A percentile compares a stretch with the other conserved stretches of the same genome.
Evolutionary conservation across 768 basidiomycete genomes (phyloP).

Genomic region (Mycena amicta): DNA sequence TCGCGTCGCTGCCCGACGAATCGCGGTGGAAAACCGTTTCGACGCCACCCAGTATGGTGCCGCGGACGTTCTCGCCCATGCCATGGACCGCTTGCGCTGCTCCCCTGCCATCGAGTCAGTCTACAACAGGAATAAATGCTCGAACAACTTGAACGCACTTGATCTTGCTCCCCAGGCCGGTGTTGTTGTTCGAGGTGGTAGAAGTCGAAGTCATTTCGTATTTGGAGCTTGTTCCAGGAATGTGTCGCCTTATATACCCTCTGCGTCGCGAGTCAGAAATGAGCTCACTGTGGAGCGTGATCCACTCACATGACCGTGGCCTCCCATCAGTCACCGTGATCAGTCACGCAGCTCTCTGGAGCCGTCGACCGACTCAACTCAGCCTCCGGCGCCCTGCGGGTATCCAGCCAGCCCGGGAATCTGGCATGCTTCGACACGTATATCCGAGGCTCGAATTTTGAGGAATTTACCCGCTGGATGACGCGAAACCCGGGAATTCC

Average conservation of each 20-base stretch:
- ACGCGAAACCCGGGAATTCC: no score
- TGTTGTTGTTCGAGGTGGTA: not conserved
- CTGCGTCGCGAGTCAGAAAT: slow-evolving; percentile 1
- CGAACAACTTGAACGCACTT: not conserved
- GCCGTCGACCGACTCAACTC: no score
- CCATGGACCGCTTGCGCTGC: slow-evolving; percentile 15
- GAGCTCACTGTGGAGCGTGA: slow-evolving; percentile 16
- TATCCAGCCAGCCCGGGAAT: no score
- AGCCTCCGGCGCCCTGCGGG: no score
- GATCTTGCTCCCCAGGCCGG: slow-evolving; percentile 11
- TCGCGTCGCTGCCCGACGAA: slow-evolving; percentile 9
- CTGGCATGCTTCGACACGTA: no score
- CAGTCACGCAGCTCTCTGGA: no score
- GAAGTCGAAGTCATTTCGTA: no score
- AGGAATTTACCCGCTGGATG: no score
- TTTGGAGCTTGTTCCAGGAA: not conserved
- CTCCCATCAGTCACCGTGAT: no score
- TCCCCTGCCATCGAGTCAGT: slow-evolving; percentile 5
- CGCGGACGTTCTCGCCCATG: slow-evolving; percentile 20
- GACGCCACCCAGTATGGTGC: slow-evolving; percentile 20
- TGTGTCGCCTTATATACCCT: not conserved
- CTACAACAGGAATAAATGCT: not conserved
- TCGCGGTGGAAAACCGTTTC: slow-evolving; percentile 17
- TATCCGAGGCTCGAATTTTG: no score
- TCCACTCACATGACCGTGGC: no score